A percentile compares a stretch with the other conserved stretches of the same genome.
Evolutionary conservation across 805 yeast genomes (phyloP).

Genomic region (Lachancea sp.): DNA sequence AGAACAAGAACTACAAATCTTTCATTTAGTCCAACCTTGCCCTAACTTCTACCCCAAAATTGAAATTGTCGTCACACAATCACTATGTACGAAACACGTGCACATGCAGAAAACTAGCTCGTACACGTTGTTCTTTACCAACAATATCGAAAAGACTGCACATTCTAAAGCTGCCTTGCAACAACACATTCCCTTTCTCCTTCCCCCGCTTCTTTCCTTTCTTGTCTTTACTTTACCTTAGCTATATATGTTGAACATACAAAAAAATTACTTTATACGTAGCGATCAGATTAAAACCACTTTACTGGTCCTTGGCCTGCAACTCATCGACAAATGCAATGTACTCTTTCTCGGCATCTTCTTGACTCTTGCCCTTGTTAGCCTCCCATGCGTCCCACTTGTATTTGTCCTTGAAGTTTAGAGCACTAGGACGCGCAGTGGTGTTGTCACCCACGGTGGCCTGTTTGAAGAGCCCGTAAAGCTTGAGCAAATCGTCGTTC

Average conservation of each 20-base stretch:
- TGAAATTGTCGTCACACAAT: too few species aligned
- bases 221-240: neutral
- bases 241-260: neutral
- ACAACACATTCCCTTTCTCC: too few species aligned
- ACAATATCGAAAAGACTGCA: too few species aligned
- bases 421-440: slow-evolving; percentile 82
- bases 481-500: slow-evolving; percentile 78
- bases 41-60: too few species aligned
- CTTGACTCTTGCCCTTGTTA: slow-evolving; percentile 77
- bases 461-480: slow-evolving; percentile 93
- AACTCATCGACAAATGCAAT: slow-evolving; percentile 62
- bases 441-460: slow-evolving; percentile 93
- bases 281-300: neutral
- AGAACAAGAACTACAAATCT: too few species aligned
- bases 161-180: too few species aligned
- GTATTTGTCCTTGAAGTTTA: slow-evolving; percentile 91
- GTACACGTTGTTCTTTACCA: too few species aligned
- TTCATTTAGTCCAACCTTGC: too few species aligned
- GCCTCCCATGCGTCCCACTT: slow-evolving; percentile 98
- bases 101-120: too few species aligned
- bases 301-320: slow-evolving; percentile 41
- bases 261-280: neutral
- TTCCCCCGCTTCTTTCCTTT: too few species aligned
- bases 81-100: too few species aligned
- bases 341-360: slow-evolving; percentile 82